phyloP scores from a whole-genome alignment of 2,329 filamentous ascomycete species.

The Epichloe typhina region DNA sequence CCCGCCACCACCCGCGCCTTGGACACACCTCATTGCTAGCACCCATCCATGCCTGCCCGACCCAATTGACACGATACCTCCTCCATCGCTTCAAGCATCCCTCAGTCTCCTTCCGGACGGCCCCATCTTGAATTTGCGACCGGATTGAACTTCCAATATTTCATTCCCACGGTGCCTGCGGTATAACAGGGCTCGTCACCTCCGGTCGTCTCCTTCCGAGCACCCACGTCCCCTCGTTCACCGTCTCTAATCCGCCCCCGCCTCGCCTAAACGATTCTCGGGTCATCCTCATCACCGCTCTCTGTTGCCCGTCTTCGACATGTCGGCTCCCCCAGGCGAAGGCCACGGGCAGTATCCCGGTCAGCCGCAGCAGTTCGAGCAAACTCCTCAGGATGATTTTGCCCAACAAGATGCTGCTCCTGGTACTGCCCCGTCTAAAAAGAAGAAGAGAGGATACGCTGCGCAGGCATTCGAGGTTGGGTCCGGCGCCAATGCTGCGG shows the following conservation, averaged over 20 bases:
- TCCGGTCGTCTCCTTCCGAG: not conserved
- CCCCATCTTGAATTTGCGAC: slow-evolving; percentile 2
- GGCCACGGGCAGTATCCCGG: slow-evolving; percentile 38
- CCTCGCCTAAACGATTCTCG: slow-evolving; percentile 8
- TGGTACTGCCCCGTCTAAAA: slow-evolving; percentile 40
- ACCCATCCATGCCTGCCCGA: not conserved
- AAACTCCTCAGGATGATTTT: slow-evolving; percentile 21
- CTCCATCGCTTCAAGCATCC: slow-evolving; percentile 4
- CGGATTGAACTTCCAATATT: not conserved
- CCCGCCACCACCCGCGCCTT: not conserved
- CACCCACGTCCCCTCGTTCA: not conserved
- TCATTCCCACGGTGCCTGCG: slow-evolving; percentile 4
- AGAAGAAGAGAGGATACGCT: slow-evolving; percentile 93
- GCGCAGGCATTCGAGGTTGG: slow-evolving; percentile 91
- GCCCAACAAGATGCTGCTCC: slow-evolving; percentile 20
- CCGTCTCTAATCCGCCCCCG: slow-evolving; percentile 3
- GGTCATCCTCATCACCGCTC: slow-evolving; percentile 9
- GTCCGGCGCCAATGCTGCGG: slow-evolving; percentile 64
- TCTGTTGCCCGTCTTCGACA: slow-evolving; percentile 24
- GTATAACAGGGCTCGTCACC: slow-evolving; percentile 4
- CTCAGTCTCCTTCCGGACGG: slow-evolving; percentile 5
- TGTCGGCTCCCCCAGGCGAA: slow-evolving; percentile 45
- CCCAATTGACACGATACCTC: slow-evolving; percentile 1
- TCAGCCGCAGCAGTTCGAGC: slow-evolving; percentile 30
- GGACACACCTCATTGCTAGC: not conserved